Evolutionary conservation across 2,329 filamentous ascomycete genomes (phyloP), one percentile per base, ranked within the genome.

Genomic region (Paradendryphiella salina): DNA sequence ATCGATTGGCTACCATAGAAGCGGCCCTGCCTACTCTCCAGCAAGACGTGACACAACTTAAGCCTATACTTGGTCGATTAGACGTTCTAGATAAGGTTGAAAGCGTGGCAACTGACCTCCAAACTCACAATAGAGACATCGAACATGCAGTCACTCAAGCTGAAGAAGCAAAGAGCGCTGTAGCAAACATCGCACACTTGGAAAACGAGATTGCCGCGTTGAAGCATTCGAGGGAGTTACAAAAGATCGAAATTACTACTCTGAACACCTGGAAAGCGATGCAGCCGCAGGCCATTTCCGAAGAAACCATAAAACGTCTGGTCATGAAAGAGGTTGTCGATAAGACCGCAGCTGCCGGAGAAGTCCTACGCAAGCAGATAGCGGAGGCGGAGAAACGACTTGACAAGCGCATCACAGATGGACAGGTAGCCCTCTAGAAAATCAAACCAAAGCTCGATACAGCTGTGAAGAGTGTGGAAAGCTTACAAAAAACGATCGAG

Each of bases 221-320:
- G 7, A 41, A 41, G 26, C 34, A n/a, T 14, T 10, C 26, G 6
- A 46, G 14, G 10, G 28, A 32, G 17, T 11, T 40, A 15, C 44
- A 41, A 10, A 41, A 20, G 37, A 35, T 11, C 21, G 36, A 15
- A 2, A 29, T 48, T 1, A 21, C 14, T n/a, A 28, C 15, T 11
- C 28, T 42, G 8, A 46, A 35, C 13, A 50, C 1, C 7, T 47
- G 45, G 41, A 47, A 47, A 40, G 15, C 20, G 6, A 31, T 33
- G 11, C 41, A 46, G 32, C 33, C 42, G n/a, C 34, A 29, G 2
- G 9, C 29, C 20, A 40, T 33, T 7, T 18, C 14, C 11, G 15
- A 43, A 1, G 9, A 33, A 11, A 15, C 14, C 4, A 33, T 32
- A 8, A 41, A 26, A 13, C 20, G 26, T 2, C 13, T 52, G 11